Conservation (phyloP, 2,329 filamentous ascomycete species). For the Pestalotiopsis sp. region DNA sequence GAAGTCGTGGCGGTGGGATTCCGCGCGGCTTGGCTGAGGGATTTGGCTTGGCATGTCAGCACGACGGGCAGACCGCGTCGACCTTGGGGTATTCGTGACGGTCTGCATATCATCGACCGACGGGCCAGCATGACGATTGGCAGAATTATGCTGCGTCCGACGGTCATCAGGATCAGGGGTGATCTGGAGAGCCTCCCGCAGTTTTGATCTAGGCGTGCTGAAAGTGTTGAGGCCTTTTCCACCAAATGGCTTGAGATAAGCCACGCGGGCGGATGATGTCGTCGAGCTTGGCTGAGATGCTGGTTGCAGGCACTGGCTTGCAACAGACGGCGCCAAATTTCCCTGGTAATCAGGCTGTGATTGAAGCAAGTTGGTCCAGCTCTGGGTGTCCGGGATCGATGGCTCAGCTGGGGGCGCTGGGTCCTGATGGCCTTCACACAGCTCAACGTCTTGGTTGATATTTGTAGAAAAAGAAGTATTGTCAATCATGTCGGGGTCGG, state of each 20-base stretch:
- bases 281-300: conserved; percentile 56
- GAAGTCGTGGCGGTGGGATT: conserved; percentile 38
- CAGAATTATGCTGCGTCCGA: conserved; percentile 20
- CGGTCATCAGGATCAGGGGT: conserved; percentile 24
- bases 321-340: conserved; percentile 45
- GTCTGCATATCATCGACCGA: conserved; percentile 30
- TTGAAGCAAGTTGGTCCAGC: conserved; percentile 48
- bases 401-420: conserved; percentile 34
- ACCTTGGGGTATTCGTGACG: conserved; percentile 34
- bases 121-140: conserved; percentile 21
- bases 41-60: conserved; percentile 21
- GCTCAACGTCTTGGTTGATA: conserved; percentile 27
- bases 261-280: conserved; percentile 50
- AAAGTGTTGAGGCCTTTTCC: conserved; percentile 60
- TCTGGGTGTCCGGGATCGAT: conserved; percentile 59
- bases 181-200: conserved; percentile 34
- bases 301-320: conserved; percentile 52
- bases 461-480: conserved; percentile 37
- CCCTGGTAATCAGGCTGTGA: conserved; percentile 36
- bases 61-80: conserved; percentile 28
- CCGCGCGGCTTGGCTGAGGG: conserved; percentile 21
- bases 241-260: conserved; percentile 57
- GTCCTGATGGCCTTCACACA: conserved; percentile 24
- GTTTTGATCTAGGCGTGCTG: conserved; percentile 39
- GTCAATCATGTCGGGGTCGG: conserved; percentile 45